phyloP scores from a whole-genome alignment of 2,329 filamentous ascomycete genomes.

The Neonectria punicea region DNA sequence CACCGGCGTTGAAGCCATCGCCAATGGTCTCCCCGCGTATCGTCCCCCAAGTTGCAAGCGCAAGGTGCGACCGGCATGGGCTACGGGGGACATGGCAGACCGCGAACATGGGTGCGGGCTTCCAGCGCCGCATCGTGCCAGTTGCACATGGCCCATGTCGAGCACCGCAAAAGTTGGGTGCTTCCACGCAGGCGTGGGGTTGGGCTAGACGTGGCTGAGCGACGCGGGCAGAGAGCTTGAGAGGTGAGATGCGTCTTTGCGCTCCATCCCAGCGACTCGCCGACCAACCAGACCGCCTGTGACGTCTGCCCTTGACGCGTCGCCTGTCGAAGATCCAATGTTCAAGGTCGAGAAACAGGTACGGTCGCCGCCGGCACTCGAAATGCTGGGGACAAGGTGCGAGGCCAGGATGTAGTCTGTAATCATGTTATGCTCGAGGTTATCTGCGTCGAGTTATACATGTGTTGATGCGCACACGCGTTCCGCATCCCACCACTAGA shows the following conservation, averaged over 20 bases:
- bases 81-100: slow-evolving; percentile 7
- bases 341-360: slow-evolving; percentile 10
- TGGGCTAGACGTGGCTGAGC: slow-evolving; percentile 23
- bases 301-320: slow-evolving; percentile 31
- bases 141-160: slow-evolving; percentile 18
- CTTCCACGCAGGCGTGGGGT: slow-evolving; percentile 18
- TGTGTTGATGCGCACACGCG: slow-evolving; percentile 11
- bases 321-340: slow-evolving; percentile 17
- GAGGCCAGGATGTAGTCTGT: background rate
- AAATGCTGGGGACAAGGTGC: slow-evolving; percentile 1
- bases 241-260: background rate
- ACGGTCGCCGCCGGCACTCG: slow-evolving; percentile 7
- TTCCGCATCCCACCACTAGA: slow-evolving; percentile 4
- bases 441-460: slow-evolving; percentile 17
- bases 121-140: background rate
- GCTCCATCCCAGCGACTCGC: background rate
- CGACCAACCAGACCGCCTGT: slow-evolving; percentile 25
- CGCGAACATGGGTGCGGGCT: slow-evolving; percentile 10
- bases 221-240: slow-evolving; percentile 13
- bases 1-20: slow-evolving; percentile 29
- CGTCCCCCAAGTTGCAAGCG: slow-evolving; percentile 2
- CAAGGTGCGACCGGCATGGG: slow-evolving; percentile 15
- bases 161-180: slow-evolving; percentile 25
- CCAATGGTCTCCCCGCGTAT: slow-evolving; percentile 16
- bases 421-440: slow-evolving; percentile 6